A percentile compares a stretch with the other conserved stretches of the same genome.
Evolutionary conservation across 306 rosid species (phyloP).

Genomic region (Inga leiocalycina): DNA sequence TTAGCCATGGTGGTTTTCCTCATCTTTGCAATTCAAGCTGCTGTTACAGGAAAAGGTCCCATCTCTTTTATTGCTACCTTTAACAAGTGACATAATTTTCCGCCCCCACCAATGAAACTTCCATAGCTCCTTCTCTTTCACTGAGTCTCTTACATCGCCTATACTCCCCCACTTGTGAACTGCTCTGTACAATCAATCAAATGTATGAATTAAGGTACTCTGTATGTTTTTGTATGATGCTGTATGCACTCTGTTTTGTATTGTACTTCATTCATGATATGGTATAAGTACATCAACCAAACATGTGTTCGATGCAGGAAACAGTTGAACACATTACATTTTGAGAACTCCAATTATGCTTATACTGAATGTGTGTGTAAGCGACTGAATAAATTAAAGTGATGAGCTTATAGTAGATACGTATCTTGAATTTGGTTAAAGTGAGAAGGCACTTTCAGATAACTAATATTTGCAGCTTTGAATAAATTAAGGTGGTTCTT

Average conservation of each 20-base stretch:
- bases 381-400: background rate
- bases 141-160: background rate
- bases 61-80: slow-evolving; percentile 69
- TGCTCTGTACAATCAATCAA: slow-evolving; percentile 16
- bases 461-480: background rate
- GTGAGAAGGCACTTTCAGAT: background rate
- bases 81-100: slow-evolving; percentile 47
- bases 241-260: slow-evolving; percentile 1
- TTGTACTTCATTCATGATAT: background rate
- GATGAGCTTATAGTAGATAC: background rate
- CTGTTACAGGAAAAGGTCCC: slow-evolving; percentile 79
- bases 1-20: slow-evolving; percentile 84
- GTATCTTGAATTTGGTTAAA: background rate
- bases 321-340: background rate
- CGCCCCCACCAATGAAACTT: slow-evolving; percentile 10
- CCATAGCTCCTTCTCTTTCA: slow-evolving; percentile 7
- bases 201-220: slow-evolving; percentile 1
- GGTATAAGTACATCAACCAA: background rate
- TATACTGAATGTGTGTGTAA: background rate
- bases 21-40: slow-evolving; percentile 76
- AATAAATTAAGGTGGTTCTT: background rate
- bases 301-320: background rate
- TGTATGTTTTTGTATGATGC: slow-evolving; percentile 23
- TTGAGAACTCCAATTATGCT: background rate
- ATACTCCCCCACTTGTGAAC: slow-evolving; percentile 22